Conservation (phyloP, 2,329 filamentous ascomycete genomes). For the Calonectria montana region DNA sequence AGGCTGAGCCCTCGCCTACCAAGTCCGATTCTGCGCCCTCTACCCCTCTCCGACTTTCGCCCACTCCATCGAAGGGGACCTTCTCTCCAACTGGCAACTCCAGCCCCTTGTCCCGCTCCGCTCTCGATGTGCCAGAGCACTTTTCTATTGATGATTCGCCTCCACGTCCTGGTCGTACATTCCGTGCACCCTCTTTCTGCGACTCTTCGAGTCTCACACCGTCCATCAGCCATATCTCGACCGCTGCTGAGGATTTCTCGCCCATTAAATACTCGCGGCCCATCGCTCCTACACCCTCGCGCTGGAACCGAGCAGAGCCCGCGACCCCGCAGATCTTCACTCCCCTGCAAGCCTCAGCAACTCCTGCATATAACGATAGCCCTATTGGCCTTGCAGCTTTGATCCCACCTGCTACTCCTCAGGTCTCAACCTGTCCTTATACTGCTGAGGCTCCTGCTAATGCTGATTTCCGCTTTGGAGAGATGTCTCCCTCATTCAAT, state of each 20-base stretch:
- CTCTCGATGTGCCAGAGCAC: conserved; percentile 2
- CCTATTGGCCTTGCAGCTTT: conserved; percentile 37
- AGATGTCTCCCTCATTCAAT: conserved; percentile 42
- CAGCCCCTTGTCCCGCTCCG: conserved; percentile 26
- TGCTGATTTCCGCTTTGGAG: conserved; percentile 43
- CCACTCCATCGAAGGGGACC: conserved; percentile 16
- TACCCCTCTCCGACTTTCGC: conserved; percentile 36
- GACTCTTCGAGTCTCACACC: conserved; percentile 32
- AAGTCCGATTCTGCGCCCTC: conserved; percentile 44
- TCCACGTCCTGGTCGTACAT: conserved; percentile 31
- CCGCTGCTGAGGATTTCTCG: conserved; percentile 23
- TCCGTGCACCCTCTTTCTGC: conserved; percentile 31
- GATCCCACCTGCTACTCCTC: conserved; percentile 30
- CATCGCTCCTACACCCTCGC: conserved; percentile 45
- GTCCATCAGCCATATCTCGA: conserved; percentile 18
- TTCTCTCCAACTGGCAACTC: conserved; percentile 13
- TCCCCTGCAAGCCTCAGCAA: conserved; percentile 21
- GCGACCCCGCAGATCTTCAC: conserved; percentile 36
- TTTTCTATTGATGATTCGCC: conserved; percentile 21
- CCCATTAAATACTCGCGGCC: conserved; percentile 39
- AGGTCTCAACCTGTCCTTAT: conserved; percentile 21
- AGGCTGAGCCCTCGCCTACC: conserved; percentile 43
- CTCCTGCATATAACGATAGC: conserved; percentile 22
- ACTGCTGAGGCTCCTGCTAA: conserved; percentile 15
- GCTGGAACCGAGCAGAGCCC: conserved; percentile 38